These are phyloP conservation scores for Cadophora gregata DNA, from an alignment of 2,329 filamentous ascomycete species.

Conservation along the genomic window DNA sequence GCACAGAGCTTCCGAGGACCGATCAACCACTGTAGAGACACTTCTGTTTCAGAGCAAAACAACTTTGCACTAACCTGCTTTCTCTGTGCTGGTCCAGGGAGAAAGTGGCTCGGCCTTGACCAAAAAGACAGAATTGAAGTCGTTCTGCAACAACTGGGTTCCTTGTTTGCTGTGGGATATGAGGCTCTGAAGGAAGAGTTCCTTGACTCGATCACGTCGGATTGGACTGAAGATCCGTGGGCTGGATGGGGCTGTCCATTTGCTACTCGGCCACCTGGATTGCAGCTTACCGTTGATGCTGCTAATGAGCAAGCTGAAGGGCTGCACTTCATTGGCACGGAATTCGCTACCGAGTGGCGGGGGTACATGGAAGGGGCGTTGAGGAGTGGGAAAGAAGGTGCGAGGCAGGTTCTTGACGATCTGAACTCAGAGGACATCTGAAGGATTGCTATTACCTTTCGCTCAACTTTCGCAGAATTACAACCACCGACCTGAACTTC, in stretches of 20 bases:
- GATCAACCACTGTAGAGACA: conserved; percentile 11
- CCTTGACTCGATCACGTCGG: conserved; percentile 1
- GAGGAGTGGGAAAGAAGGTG: conserved; percentile 4
- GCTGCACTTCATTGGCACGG: conserved; percentile 14
- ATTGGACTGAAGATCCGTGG: conserved; percentile 19
- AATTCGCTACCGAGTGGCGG: conserved; percentile 14
- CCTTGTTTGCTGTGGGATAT: conserved; percentile 16
- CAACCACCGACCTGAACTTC: too few species aligned
- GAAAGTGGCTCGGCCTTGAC: conserved; percentile 1
- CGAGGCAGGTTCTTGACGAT: not conserved
- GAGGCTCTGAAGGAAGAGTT: not conserved
- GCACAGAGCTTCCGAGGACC: conserved; percentile 12
- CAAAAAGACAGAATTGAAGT: not conserved
- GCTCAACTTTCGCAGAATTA: too few species aligned
- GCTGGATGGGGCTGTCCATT: conserved; percentile 18
- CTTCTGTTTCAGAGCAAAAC: conserved; percentile 2
- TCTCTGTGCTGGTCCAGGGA: conserved; percentile 5
- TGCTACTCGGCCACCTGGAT: conserved; percentile 9
- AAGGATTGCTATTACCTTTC: not conserved
- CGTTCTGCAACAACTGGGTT: not conserved
- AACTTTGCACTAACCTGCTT: conserved; percentile 15
- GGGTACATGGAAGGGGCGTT: conserved; percentile 22
- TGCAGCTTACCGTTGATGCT: not conserved
- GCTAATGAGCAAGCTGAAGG: not conserved
- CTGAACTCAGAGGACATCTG: not conserved